Evolutionary conservation across 2,329 filamentous ascomycete genomes (phyloP).

Genomic region (Lecanicillium sp.): DNA sequence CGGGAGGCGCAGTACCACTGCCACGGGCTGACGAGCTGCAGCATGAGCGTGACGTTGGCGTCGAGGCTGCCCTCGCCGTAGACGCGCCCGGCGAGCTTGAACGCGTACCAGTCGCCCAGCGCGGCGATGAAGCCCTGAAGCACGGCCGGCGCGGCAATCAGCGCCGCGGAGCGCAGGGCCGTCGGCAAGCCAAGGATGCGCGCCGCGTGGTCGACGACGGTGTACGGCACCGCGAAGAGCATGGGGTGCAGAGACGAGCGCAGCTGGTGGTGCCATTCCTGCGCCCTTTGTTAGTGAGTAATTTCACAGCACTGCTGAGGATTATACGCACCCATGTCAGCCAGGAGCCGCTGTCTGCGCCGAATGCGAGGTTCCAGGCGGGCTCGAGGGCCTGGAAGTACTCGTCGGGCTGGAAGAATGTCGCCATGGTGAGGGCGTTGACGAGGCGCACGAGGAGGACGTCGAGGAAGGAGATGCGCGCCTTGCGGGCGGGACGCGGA

Average conservation of each 20-base stretch:
- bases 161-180: slow-evolving; percentile 54
- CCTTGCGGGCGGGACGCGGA: neutral
- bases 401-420: slow-evolving; percentile 98
- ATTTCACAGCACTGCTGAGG: slow-evolving; percentile 2
- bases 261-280: slow-evolving; percentile 91
- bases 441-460: slow-evolving; percentile 66
- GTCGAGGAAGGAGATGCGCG: slow-evolving; percentile 24
- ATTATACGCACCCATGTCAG: slow-evolving; percentile 75
- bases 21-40: slow-evolving; percentile 55
- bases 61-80: slow-evolving; percentile 61
- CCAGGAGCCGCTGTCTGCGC: slow-evolving; percentile 72
- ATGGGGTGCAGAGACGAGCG: slow-evolving; percentile 88
- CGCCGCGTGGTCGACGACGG: slow-evolving; percentile 51
- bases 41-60: slow-evolving; percentile 55
- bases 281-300: slow-evolving; percentile 14
- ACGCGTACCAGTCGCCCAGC: slow-evolving; percentile 78
- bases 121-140: slow-evolving; percentile 75
- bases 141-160: slow-evolving; percentile 67
- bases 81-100: slow-evolving; percentile 68
- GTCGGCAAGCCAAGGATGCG: slow-evolving; percentile 44
- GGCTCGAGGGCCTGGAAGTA: slow-evolving; percentile 95
- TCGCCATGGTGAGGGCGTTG: slow-evolving; percentile 72
- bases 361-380: slow-evolving; percentile 86
- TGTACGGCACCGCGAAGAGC: slow-evolving; percentile 74
- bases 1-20: slow-evolving; percentile 94